Evolutionary conservation across 352 stramenopile species (phyloP), one percentile per base, ranked within the genome.

Genomic region (Pythium guiyangense): DNA sequence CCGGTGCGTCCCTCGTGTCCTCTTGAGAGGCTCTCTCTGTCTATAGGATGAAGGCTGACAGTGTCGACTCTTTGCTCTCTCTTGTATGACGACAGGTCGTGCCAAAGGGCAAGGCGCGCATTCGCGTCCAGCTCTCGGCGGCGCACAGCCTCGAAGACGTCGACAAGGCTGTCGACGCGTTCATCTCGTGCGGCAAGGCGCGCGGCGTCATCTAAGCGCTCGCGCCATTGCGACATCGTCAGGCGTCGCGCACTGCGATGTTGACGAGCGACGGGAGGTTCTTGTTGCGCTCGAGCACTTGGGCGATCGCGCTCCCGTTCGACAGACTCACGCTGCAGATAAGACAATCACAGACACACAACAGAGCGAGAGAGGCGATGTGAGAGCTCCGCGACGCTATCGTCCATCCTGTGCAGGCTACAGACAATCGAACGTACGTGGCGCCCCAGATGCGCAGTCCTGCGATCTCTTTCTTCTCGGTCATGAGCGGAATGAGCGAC

Each of bases 71-170:
- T n/a, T n/a, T n/a, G n/a, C n/a, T 4, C 25, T 46, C 50, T 11
- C 4, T 26, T 31, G 20, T 51, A 15, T 20, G 0, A 53, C 3
- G 17, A 47, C 55, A 95, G 85, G 85, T 95, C 48, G 92, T 98
- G 25, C 92, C 92, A 9, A 93, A 95, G 69, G 92, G 88, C 61
- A 76, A 96, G 54, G 92, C 92, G 25, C 86, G 92, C 45, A 97
- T 98, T 55, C 82, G 92, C 26, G 90, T 96, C 12, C 92, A 98
- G 69, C 73, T 98, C 31, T 96, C 80, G 55, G 92, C 92, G 18
- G 90, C 91, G 42, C 92, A 98, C 70, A 95, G 82, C 50, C 70
- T 90, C n/a, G 89, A 97, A 49, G 84, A 98, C 35, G 77, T 97
- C 40, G 84, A 98, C 71, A 84, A 91, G 62, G 84, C 80, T 15